phyloP scores from a whole-genome alignment of 352 stramenopile species.

The Peronospora farinosa region DNA sequence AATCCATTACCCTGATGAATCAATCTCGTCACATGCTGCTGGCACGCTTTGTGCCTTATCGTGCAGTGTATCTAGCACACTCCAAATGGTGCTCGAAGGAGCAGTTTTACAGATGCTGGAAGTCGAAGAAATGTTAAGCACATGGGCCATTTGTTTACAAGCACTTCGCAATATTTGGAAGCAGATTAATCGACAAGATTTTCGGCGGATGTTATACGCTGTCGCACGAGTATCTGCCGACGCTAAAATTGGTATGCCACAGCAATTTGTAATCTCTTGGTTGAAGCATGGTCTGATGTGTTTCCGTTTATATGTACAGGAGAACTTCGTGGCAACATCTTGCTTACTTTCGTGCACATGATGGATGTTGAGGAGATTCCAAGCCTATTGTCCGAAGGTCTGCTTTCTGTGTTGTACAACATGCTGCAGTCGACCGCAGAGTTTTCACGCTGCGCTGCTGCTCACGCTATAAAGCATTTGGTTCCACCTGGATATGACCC shows the following conservation, averaged over 20 bases:
- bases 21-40: constrained; percentile 64
- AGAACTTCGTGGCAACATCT: constrained; percentile 75
- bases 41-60: constrained; percentile 76
- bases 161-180: constrained; percentile 86
- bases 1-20: constrained; percentile 61
- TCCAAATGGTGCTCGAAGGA: constrained; percentile 85
- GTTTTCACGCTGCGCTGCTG: constrained; percentile 72
- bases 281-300: constrained; percentile 2
- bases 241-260: constrained; percentile 56
- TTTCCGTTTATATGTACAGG: constrained; percentile 28
- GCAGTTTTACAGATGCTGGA: constrained; percentile 86
- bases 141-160: constrained; percentile 76
- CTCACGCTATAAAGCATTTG: constrained; percentile 83
- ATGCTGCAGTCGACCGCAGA: constrained; percentile 73
- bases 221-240: constrained; percentile 72
- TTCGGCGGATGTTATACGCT: constrained; percentile 79
- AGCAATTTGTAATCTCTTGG: neutral
- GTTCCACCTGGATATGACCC: constrained; percentile 64
- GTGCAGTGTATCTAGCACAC: constrained; percentile 61
- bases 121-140: constrained; percentile 65
- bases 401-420: constrained; percentile 72
- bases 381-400: constrained; percentile 63
- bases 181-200: constrained; percentile 81
- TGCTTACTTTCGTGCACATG: constrained; percentile 87
- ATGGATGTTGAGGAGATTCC: constrained; percentile 74